Evolutionary conservation across 495 filamentous ascomycete species (phyloP).

Genomic region (Penicillium lividum): DNA sequence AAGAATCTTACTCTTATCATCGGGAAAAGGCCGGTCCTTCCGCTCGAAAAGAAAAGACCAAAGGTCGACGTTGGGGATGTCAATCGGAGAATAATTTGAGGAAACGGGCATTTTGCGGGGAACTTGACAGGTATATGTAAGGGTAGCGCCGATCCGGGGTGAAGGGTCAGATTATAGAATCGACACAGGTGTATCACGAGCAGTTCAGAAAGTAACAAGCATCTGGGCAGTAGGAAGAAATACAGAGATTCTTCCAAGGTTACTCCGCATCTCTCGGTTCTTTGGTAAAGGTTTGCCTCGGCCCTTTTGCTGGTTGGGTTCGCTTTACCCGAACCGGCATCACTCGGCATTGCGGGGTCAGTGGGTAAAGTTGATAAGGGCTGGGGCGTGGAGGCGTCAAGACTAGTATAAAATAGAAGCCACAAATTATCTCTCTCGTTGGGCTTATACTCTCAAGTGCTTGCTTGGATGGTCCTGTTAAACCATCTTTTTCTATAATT

Average conservation of each 20-base stretch:
- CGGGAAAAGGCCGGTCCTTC: slow-evolving; percentile 64
- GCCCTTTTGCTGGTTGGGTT: slow-evolving; percentile 9
- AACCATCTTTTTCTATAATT: too few species aligned
- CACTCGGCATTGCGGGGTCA: background rate
- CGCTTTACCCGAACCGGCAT: background rate
- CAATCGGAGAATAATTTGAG: slow-evolving; percentile 38
- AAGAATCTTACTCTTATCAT: slow-evolving; percentile 46
- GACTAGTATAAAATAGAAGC: too few species aligned
- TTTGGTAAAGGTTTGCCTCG: slow-evolving; percentile 19
- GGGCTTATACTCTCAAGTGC: too few species aligned
- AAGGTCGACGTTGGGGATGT: slow-evolving; percentile 57
- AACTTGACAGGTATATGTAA: slow-evolving; percentile 2
- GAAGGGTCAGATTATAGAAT: background rate
- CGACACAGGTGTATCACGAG: background rate
- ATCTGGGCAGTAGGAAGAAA: background rate
- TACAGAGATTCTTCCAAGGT: background rate
- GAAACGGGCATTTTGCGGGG: slow-evolving; percentile 44
- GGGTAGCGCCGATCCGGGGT: slow-evolving; percentile 20
- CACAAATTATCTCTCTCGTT: too few species aligned
- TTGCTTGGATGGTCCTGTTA: too few species aligned
- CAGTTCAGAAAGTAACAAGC: background rate
- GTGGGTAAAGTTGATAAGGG: background rate
- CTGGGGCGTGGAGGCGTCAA: background rate
- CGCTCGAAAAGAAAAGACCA: slow-evolving; percentile 81
- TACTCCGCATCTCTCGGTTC: slow-evolving; percentile 22